Percentiles rank a stretch among this genome's conserved stretches.
These are phyloP conservation scores for Fusarium illudens DNA, from an alignment of 2,329 filamentous ascomycete genomes.

Conservation along the genomic window DNA sequence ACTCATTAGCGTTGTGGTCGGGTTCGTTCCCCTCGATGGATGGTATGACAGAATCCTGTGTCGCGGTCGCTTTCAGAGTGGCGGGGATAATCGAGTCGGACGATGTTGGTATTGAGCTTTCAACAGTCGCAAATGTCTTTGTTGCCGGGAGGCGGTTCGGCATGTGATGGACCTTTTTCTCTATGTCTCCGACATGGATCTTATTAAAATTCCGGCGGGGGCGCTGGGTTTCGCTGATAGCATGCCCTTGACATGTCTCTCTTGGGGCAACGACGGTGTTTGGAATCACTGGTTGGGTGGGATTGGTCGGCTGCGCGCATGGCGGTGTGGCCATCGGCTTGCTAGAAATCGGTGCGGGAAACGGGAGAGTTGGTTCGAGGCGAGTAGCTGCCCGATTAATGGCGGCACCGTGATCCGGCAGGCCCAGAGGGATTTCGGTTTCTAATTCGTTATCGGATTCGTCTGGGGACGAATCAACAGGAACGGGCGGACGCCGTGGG, in stretches of 20 bases:
- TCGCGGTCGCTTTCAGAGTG: slow-evolving; percentile 33
- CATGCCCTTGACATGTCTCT: background rate
- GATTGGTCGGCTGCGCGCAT: slow-evolving; percentile 45
- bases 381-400: slow-evolving; percentile 41
- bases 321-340: slow-evolving; percentile 42
- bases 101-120: slow-evolving; percentile 40
- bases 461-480: slow-evolving; percentile 28
- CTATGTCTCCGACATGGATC: slow-evolving; percentile 27
- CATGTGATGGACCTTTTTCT: slow-evolving; percentile 17
- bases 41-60: slow-evolving; percentile 30
- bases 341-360: slow-evolving; percentile 20
- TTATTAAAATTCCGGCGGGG: slow-evolving; percentile 39
- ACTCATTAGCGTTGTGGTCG: slow-evolving; percentile 7
- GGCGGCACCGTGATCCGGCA: slow-evolving; percentile 21
- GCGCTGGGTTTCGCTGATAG: slow-evolving; percentile 9
- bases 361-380: slow-evolving; percentile 22
- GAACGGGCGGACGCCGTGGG: slow-evolving; percentile 11
- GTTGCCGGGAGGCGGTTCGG: slow-evolving; percentile 37
- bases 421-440: slow-evolving; percentile 45
- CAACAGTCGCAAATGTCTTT: slow-evolving; percentile 32
- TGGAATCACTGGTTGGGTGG: slow-evolving; percentile 32
- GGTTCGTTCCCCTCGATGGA: slow-evolving; percentile 34
- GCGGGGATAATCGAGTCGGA: slow-evolving; percentile 45
- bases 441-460: slow-evolving; percentile 50
- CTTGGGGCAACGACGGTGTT: slow-evolving; percentile 22